Base-by-base conservation (phyloP, 2,329 filamentous ascomycete genomes). In the Fusarium phyllophilum region DNA sequence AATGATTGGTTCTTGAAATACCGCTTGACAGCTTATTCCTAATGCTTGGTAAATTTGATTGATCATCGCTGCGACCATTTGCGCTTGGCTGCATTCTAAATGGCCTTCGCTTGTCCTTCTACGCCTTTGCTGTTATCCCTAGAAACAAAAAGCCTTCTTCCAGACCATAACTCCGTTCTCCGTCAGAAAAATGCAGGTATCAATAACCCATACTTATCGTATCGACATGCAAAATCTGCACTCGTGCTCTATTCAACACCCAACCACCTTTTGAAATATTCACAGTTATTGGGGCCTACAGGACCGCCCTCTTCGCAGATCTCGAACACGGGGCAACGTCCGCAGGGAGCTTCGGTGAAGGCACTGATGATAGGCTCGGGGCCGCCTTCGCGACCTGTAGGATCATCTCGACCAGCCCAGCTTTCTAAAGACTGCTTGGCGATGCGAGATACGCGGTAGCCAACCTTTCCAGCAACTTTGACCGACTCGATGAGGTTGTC, bases 191-290 rank as follows among this genome's bases (percentile, higher is more conserved):
- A 60, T 42, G 51, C 36, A 66, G 31, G 29, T 55, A 26, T 69
- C 42, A 34, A 39, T 56, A 34, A 24, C 39, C 57, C 51, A 51
- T 59, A 12, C 33, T 59, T 29, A 45, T 60, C 41, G 38, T 54
- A 44, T 39, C 38, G 29, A 34, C 36, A 39, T 70, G 67, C 66
- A 70, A 49, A 66, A 44, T 39, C 29, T 67, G 55, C 55, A 60
- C 52, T 48, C 26, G 14, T 54, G 34, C 62, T 56, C 81, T 76
- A 82, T 55, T 86, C 84, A 73, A 84, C 78, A 2, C 85, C 88
- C 51, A 98, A 83, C 96, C 96, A 99, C 59, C 91, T 89, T 72
- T 93, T 89, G 79, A 97, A 98, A 80, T 99, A 99, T 61, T 94
- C 92, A 82, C 96, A 99, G 57, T 93, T 97, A 74, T 91, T 92